Conservation (phyloP, 768 basidiomycete species). For the Mycena leptocephala region DNA sequence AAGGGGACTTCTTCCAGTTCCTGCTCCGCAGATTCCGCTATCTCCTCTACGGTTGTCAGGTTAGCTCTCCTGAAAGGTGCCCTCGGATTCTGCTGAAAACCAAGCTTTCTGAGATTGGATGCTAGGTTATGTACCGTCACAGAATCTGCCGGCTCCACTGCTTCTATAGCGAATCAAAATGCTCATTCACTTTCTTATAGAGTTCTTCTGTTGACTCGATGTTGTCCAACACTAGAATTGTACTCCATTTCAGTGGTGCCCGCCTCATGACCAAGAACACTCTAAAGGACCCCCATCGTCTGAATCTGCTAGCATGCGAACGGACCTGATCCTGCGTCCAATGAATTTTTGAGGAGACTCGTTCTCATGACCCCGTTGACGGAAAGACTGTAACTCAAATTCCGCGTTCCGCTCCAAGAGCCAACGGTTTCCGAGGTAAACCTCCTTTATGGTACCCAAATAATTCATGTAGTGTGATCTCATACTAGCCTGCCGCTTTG, state of each 20-base stretch:
- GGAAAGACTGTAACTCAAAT: not conserved
- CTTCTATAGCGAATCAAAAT: not conserved
- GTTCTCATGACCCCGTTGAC: not conserved
- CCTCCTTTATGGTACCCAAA: not conserved
- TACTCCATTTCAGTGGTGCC: not conserved
- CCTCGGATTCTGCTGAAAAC: not conserved
- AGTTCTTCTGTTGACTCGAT: not conserved
- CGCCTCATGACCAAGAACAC: not conserved
- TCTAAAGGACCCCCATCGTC: not conserved
- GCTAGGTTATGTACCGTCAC: not conserved
- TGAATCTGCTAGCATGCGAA: too few species aligned
- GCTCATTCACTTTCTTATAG: not conserved
- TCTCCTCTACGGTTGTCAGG: not conserved
- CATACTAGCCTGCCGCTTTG: not conserved
- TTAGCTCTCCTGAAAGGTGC: not conserved
- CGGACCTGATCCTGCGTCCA: not conserved
- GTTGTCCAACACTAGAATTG: not conserved
- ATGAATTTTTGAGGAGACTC: not conserved
- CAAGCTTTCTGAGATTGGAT: not conserved
- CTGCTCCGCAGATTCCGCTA: too few species aligned
- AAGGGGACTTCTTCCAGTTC: too few species aligned
- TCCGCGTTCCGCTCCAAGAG: not conserved
- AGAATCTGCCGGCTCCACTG: not conserved
- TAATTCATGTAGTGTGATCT: not conserved
- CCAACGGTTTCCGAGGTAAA: not conserved